These are phyloP conservation scores for Coniochaeta sp. DNA, from an alignment of 2,329 filamentous ascomycete species.

Conservation along the genomic window DNA sequence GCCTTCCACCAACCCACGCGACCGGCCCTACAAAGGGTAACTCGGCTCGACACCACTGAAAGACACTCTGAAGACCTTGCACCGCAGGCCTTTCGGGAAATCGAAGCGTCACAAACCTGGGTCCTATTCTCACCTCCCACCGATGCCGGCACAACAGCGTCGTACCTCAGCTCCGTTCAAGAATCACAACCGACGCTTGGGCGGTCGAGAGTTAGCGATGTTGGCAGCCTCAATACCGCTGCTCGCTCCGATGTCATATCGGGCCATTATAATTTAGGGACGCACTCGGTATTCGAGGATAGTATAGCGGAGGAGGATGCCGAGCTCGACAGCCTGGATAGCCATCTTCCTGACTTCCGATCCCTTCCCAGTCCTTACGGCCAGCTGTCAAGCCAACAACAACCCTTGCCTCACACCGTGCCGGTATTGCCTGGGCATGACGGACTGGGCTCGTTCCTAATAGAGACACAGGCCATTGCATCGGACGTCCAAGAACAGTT, in stretches of 20 bases:
- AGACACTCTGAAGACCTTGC: constrained; percentile 26
- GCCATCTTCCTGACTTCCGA: constrained; percentile 82
- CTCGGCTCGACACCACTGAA: constrained; percentile 28
- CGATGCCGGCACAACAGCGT: constrained; percentile 50
- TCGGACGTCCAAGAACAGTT: constrained; percentile 69
- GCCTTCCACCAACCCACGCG: constrained; percentile 51
- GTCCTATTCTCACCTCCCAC: constrained; percentile 81
- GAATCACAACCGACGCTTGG: constrained; percentile 57
- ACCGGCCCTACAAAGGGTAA: constrained; percentile 41
- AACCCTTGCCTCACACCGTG: constrained; percentile 42
- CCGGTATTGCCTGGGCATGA: constrained; percentile 87
- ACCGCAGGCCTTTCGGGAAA: constrained; percentile 21
- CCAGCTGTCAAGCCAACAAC: constrained; percentile 25
- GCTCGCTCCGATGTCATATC: constrained; percentile 50
- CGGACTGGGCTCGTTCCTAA: constrained; percentile 76
- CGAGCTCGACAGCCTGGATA: constrained; percentile 89
- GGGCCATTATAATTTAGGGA: constrained; percentile 22
- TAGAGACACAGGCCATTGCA: constrained; percentile 47
- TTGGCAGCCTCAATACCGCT: constrained; percentile 68
- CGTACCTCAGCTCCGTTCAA: constrained; percentile 62
- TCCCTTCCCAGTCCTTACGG: constrained; percentile 41
- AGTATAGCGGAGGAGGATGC: constrained; percentile 54
- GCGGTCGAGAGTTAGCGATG: constrained; percentile 68
- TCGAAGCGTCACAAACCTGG: constrained; percentile 85
- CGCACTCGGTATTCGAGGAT: constrained; percentile 23